Evolutionary conservation across 2,329 filamentous ascomycete species (phyloP).

Genomic region (Aureobasidium subglaciale): DNA sequence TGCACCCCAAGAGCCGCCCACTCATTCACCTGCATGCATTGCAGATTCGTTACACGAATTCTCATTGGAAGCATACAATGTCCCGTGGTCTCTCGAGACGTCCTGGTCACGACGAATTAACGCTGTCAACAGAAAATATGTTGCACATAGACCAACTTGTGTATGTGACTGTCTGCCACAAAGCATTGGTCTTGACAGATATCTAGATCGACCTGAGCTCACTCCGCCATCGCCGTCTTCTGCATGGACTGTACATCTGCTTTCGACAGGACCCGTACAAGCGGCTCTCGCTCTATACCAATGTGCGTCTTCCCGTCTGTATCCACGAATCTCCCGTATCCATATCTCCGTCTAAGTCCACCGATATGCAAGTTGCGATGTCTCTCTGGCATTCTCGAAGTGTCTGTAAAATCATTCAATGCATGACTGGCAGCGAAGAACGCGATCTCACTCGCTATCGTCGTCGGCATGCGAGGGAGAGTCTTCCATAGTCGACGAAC

Average conservation of each 20-base stretch:
- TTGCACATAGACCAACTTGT: no score
- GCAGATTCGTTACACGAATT: background rate
- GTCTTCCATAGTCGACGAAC: conserved; percentile 33
- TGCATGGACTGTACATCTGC: background rate
- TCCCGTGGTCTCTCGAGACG: background rate
- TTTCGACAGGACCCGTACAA: conserved; percentile 19
- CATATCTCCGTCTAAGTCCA: conserved; percentile 28
- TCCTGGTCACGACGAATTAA: background rate
- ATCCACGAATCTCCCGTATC: conserved; percentile 46
- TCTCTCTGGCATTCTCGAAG: conserved; percentile 20
- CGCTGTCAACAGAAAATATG: no score
- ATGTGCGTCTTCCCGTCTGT: conserved; percentile 41
- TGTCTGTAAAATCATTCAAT: conserved; percentile 30
- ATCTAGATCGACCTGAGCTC: no score
- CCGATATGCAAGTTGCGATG: conserved; percentile 20
- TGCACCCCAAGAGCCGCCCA: background rate
- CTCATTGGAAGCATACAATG: background rate
- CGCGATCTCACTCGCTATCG: conserved; percentile 41
- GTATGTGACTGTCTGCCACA: no score
- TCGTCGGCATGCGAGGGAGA: conserved; percentile 47
- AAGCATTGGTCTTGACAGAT: no score
- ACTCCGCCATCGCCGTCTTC: no score
- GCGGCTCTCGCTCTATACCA: conserved; percentile 46
- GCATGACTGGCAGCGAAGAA: conserved; percentile 44
- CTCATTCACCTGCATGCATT: background rate